Conservation (phyloP, 768 basidiomycete species). For the Podaxis rugospora region DNA sequence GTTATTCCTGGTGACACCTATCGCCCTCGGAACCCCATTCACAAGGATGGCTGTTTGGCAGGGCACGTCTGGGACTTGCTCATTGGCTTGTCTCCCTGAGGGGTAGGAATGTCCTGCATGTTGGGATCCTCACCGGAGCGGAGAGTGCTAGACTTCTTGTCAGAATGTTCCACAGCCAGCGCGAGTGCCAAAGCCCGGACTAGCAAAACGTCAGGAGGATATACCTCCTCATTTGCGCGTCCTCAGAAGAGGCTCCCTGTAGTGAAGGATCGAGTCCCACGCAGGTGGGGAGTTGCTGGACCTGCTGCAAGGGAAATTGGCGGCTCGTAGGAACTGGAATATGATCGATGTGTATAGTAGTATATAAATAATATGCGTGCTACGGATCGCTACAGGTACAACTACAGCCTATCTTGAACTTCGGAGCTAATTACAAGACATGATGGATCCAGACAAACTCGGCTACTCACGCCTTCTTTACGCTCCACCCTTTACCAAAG, state of each 20-base stretch:
- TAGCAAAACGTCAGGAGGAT: background rate
- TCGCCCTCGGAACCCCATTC: background rate
- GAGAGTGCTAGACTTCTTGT: background rate
- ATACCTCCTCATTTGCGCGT: background rate
- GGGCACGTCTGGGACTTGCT: background rate
- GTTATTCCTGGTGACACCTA: background rate
- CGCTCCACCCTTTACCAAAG: background rate
- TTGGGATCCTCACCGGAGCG: background rate
- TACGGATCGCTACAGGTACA: too few relatives aligned
- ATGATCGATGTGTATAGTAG: too few relatives aligned
- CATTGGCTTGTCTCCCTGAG: background rate
- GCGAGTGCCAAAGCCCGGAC: background rate
- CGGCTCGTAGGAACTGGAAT: too few relatives aligned
- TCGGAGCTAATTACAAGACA: background rate
- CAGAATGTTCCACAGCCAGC: background rate
- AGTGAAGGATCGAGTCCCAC: background rate
- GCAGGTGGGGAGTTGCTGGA: background rate
- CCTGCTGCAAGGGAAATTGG: background rate
- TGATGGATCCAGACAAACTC: background rate
- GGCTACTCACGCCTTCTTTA: background rate
- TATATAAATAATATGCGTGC: too few relatives aligned
- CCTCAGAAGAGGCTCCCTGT: background rate
- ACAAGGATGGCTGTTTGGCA: background rate
- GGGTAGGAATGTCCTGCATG: background rate
- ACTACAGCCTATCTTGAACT: too few relatives aligned